Conservation (phyloP, 805 yeast genomes). For the Grigorovia yakushimaensis region DNA sequence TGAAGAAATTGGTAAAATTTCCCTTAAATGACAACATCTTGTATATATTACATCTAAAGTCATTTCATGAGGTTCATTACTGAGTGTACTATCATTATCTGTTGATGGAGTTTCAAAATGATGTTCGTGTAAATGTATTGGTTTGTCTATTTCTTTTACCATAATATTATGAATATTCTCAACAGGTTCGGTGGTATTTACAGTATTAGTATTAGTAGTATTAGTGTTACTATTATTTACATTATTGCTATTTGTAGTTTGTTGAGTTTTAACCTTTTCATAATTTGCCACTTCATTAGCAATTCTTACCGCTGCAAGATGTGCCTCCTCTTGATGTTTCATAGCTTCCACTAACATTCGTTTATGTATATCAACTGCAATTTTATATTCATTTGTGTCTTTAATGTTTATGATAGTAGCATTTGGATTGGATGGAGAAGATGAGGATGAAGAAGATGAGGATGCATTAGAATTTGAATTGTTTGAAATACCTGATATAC, state of each 20-base stretch:
- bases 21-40: slow-evolving; percentile 85
- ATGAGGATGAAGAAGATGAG: slow-evolving; percentile 11
- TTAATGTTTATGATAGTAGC: slow-evolving; percentile 9
- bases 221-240: not conserved
- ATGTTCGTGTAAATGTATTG: slow-evolving; percentile 54
- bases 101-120: slow-evolving; percentile 30
- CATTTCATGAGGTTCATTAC: slow-evolving; percentile 15
- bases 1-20: slow-evolving; percentile 84
- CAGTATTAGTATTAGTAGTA: not conserved
- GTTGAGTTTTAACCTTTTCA: not conserved
- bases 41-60: slow-evolving; percentile 65
- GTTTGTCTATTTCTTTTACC: slow-evolving; percentile 47
- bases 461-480: not conserved
- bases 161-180: not conserved
- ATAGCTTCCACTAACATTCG: slow-evolving; percentile 49
- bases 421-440: slow-evolving; percentile 15
- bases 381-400: slow-evolving; percentile 35
- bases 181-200: not conserved
- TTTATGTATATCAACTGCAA: slow-evolving; percentile 51
- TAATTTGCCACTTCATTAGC: slow-evolving; percentile 52
- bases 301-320: slow-evolving; percentile 56
- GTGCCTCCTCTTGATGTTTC: slow-evolving; percentile 69
- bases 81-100: slow-evolving; percentile 6
- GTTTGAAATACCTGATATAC: slow-evolving; percentile 41
- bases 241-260: no score